phyloP scores from a whole-genome alignment of 495 filamentous ascomycete genomes.

The Astrocystis sublimbata region DNA sequence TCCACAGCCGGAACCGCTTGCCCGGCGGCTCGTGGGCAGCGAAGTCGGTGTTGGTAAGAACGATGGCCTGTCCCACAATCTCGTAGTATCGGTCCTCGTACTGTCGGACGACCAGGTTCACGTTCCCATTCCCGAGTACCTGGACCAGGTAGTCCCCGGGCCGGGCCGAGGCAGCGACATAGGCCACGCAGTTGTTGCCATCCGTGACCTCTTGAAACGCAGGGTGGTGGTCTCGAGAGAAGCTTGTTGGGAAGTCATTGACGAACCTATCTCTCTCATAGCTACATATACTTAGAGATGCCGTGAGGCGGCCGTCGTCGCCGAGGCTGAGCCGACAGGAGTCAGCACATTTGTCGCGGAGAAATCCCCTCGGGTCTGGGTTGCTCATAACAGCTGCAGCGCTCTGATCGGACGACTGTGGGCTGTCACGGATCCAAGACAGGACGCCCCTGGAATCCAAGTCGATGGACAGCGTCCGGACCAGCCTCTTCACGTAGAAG shows the following conservation, averaged over 20 bases:
- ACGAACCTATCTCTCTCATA: not conserved
- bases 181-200: not conserved
- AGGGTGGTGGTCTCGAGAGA: not conserved
- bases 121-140: not conserved
- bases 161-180: not conserved
- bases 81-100: not conserved
- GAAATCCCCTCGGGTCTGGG: not conserved
- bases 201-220: not conserved
- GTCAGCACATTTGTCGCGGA: not conserved
- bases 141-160: not conserved
- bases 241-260: not conserved
- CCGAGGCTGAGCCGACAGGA: not conserved
- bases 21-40: not conserved
- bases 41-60: not conserved
- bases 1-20: not conserved
- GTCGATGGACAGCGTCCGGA: not conserved
- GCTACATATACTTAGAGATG: not conserved
- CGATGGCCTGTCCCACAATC: not conserved
- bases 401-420: not conserved
- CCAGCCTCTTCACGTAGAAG: not conserved
- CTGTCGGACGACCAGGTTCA: not conserved
- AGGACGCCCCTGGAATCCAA: not conserved
- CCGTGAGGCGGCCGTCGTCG: not conserved
- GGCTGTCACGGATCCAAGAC: not conserved
- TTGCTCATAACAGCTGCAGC: not conserved